A percentile compares a stretch with the other conserved stretches of the same genome.
Conservation (phyloP, 2,329 filamentous ascomycete species). For the Pleurostoma richardsiae region DNA sequence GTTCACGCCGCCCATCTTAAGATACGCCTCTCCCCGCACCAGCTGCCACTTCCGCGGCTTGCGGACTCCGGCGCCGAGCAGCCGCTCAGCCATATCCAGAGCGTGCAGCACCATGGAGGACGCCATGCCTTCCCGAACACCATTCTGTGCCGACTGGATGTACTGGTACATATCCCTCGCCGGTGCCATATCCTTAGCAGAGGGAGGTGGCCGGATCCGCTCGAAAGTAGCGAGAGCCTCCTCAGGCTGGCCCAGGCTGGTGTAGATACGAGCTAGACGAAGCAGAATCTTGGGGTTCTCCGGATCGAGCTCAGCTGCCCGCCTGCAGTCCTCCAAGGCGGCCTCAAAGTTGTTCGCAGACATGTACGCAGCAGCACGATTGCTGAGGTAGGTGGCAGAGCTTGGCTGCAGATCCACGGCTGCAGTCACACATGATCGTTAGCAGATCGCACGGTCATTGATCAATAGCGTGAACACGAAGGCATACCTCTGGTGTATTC, state of each 20-base stretch:
- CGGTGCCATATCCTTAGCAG: slow-evolving; percentile 78
- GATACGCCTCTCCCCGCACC: slow-evolving; percentile 83
- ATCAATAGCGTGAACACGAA: background rate
- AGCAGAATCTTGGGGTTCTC: slow-evolving; percentile 84
- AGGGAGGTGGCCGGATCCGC: slow-evolving; percentile 73
- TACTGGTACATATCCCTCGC: slow-evolving; percentile 82
- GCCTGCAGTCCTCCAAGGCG: slow-evolving; percentile 82
- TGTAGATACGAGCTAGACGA: slow-evolving; percentile 85
- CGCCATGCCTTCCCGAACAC: slow-evolving; percentile 66
- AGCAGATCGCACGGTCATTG: background rate
- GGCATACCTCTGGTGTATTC: slow-evolving; percentile 88
- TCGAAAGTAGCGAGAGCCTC: slow-evolving; percentile 81
- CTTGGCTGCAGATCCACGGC: slow-evolving; percentile 83
- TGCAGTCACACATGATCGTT: slow-evolving; percentile 28
- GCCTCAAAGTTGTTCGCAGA: slow-evolving; percentile 72
- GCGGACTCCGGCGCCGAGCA: slow-evolving; percentile 67
- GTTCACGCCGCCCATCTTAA: slow-evolving; percentile 89
- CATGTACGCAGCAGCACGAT: slow-evolving; percentile 93
- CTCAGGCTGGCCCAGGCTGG: slow-evolving; percentile 76
- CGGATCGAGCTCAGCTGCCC: slow-evolving; percentile 77
- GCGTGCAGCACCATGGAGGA: slow-evolving; percentile 91
- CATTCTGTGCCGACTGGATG: slow-evolving; percentile 73
- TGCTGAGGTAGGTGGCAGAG: slow-evolving; percentile 87
- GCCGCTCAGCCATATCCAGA: slow-evolving; percentile 81
- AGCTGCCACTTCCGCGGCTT: slow-evolving; percentile 91